Evolutionary conservation across 495 filamentous ascomycete genomes (phyloP).

Genomic region (Penicillium verhagenii): DNA sequence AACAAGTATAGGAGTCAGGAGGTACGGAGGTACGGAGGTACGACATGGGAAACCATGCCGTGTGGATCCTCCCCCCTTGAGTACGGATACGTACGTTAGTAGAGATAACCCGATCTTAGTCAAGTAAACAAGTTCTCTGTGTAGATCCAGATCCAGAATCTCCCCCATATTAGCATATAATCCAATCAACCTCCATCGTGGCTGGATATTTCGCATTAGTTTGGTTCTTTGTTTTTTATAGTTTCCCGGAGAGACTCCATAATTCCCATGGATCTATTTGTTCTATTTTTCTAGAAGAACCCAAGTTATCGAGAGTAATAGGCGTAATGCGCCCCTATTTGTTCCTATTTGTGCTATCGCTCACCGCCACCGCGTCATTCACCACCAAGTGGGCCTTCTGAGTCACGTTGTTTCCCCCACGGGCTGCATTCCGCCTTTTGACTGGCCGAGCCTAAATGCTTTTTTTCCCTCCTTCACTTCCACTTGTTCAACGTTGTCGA

Average conservation of each 20-base stretch:
- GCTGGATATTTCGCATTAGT: neutral
- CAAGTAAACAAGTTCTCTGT: neutral
- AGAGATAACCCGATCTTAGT: neutral
- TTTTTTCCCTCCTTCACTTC: constrained; percentile 4
- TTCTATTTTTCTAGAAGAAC: neutral
- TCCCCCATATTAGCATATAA: neutral
- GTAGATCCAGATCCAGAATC: neutral
- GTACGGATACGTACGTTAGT: too few species aligned
- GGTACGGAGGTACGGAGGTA: too few species aligned
- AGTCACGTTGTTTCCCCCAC: constrained; percentile 38
- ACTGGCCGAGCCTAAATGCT: constrained; percentile 31
- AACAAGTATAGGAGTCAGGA: too few species aligned
- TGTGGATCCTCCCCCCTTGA: neutral
- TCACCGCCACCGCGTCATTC: constrained; percentile 1
- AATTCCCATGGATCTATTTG: neutral
- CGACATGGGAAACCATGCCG: neutral
- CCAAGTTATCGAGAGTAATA: too few species aligned
- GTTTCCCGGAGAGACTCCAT: neutral
- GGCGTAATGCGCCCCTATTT: neutral
- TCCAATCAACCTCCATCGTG: neutral
- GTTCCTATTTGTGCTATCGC: too few species aligned
- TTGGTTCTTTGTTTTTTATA: too few species aligned
- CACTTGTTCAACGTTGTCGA: constrained; percentile 26
- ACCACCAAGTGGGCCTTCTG: constrained; percentile 17
- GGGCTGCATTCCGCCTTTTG: constrained; percentile 26